Percentiles rank a stretch among this genome's conserved stretches.
Evolutionary conservation across 805 yeast genomes (phyloP).

Genomic region (Suhomyces prunicola): DNA sequence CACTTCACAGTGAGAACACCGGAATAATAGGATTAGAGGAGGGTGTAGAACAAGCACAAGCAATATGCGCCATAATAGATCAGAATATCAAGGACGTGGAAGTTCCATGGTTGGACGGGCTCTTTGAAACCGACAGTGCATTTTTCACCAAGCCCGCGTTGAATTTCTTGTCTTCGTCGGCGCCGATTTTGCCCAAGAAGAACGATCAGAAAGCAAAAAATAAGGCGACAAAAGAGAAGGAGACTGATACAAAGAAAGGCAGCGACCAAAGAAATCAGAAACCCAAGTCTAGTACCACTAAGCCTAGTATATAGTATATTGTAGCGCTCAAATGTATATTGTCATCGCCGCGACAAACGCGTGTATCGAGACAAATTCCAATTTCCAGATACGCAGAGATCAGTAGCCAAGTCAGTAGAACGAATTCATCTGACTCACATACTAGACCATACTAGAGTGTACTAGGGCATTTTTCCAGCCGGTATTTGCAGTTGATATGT

Average conservation of each 20-base stretch:
- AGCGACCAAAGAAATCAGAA: no score
- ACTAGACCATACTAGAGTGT: not conserved
- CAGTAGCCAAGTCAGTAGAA: not conserved
- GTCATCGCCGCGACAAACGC: not conserved
- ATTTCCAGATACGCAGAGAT: not conserved
- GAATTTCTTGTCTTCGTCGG: slow-evolving; percentile 44
- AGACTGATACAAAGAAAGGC: not conserved
- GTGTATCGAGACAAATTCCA: not conserved
- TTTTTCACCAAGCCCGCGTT: slow-evolving; percentile 35
- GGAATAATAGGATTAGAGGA: slow-evolving; percentile 36
- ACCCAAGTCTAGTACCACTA: no score
- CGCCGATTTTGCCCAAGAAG: slow-evolving; percentile 36
- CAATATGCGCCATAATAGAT: slow-evolving; percentile 28
- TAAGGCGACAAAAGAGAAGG: not conserved
- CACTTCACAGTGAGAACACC: slow-evolving; percentile 24
- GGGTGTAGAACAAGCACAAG: slow-evolving; percentile 22
- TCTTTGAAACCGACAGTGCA: slow-evolving; percentile 14
- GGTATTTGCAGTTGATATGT: not conserved
- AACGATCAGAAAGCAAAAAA: slow-evolving; percentile 19
- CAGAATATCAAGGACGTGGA: slow-evolving; percentile 32
- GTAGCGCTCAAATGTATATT: not conserved
- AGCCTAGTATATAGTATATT: not conserved
- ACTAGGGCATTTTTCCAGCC: not conserved
- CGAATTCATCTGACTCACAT: no score
- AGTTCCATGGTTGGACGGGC: slow-evolving; percentile 45